These are phyloP conservation scores for Xylaria intraflava DNA, from an alignment of 495 filamentous ascomycete genomes.

Conservation along the genomic window DNA sequence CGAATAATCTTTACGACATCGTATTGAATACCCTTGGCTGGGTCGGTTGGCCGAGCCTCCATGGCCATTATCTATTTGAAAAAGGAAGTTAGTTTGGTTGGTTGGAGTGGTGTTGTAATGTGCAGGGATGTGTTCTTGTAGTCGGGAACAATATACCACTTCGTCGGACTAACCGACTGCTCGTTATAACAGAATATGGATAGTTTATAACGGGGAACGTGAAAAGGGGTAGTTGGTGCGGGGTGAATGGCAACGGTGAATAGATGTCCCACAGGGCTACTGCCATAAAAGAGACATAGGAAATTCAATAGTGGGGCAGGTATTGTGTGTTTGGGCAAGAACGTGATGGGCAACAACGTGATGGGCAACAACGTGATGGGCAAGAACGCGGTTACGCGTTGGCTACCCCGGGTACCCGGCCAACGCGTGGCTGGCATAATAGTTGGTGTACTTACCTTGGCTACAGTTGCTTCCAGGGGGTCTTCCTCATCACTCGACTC, in stretches of 20 bases:
- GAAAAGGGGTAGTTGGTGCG: background rate
- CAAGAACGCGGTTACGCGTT: background rate
- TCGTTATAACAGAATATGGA: background rate
- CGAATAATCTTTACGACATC: constrained; percentile 61
- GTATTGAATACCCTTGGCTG: constrained; percentile 51
- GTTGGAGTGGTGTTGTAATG: no score
- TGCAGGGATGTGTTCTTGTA: no score
- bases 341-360: background rate
- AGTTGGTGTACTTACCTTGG: constrained; percentile 2
- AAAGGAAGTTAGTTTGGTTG: constrained; percentile 42
- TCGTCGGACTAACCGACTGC: background rate
- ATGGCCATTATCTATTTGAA: constrained; percentile 33
- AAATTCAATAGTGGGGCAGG: background rate
- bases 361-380: background rate
- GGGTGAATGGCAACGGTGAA: background rate
- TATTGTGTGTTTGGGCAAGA: background rate
- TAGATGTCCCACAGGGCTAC: background rate
- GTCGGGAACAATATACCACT: background rate
- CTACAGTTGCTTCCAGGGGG: background rate
- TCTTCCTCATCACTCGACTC: constrained; percentile 7
- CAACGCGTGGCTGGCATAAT: no score
- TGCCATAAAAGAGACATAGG: background rate
- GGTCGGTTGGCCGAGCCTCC: constrained; percentile 27
- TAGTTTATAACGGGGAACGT: background rate
- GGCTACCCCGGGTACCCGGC: no score